A percentile compares a stretch with the other conserved stretches of the same genome.
Conservation (phyloP, 2,329 filamentous ascomycete species). For the Neocucurbitaria cava region DNA sequence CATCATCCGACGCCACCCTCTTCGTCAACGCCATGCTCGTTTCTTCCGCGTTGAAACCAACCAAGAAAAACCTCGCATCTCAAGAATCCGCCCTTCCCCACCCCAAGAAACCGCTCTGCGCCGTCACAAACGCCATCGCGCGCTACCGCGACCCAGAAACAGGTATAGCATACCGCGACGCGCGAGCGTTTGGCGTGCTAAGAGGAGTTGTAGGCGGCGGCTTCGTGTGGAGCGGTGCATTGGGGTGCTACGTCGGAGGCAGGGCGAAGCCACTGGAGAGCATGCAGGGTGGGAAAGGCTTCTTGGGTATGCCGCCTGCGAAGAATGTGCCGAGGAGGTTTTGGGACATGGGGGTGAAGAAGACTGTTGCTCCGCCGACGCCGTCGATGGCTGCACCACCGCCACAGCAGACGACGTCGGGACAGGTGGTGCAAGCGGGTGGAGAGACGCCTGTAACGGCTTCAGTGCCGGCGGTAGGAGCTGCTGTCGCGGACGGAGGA, state of each 20-base stretch:
- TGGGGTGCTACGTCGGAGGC: slow-evolving; percentile 84
- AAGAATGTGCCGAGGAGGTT: slow-evolving; percentile 84
- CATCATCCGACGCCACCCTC: slow-evolving; percentile 31
- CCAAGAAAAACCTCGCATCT: slow-evolving; percentile 48
- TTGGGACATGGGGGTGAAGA: slow-evolving; percentile 43
- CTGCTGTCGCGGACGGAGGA: neutral
- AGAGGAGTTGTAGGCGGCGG: slow-evolving; percentile 75
- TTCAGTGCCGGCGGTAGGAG: neutral
- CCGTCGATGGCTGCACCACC: neutral
- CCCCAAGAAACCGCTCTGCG: slow-evolving; percentile 61
- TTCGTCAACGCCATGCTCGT: slow-evolving; percentile 51
- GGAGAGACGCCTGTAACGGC: neutral
- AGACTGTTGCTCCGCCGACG: slow-evolving; percentile 1
- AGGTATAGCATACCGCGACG: slow-evolving; percentile 79
- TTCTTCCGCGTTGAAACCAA: slow-evolving; percentile 49
- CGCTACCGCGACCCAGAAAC: slow-evolving; percentile 86
- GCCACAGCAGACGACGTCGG: neutral
- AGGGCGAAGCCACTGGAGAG: slow-evolving; percentile 41
- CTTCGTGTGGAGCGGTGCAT: slow-evolving; percentile 80
- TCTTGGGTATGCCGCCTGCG: slow-evolving; percentile 64
- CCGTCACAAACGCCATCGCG: slow-evolving; percentile 82
- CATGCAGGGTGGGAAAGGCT: slow-evolving; percentile 34
- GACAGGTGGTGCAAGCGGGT: neutral
- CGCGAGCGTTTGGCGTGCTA: slow-evolving; percentile 81
- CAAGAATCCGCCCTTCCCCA: slow-evolving; percentile 31